Base-by-base conservation (phyloP, 148 eudicot genomes). In the Arbutus unedo region DNA sequence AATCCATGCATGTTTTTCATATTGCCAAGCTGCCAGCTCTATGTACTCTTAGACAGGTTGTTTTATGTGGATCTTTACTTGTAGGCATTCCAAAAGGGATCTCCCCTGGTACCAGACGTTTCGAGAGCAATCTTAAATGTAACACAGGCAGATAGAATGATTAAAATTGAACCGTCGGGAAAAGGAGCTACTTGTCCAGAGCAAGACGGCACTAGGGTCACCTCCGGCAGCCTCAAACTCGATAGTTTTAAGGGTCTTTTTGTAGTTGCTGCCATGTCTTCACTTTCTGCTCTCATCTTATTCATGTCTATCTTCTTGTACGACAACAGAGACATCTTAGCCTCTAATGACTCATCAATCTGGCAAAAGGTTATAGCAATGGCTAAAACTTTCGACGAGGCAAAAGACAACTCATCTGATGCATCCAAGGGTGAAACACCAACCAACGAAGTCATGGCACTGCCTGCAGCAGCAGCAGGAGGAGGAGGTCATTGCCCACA, bases 191-290 rank as follows among this genome's bases (percentile, higher is more conserved):
- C 81, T 43, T 84, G 86, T 79, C 59, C 85, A 25, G 85, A 91
- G 59, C 79, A 74, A 56, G 41, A 71, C 78, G 41, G 18, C 45
- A 2, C 76, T 2, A 62, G 31, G 55, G 59, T 74, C 18, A 54
- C 87, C 50, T 85, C 91, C 5, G 50, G 74, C 21, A 86, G 92
- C 54, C 90, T 91, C 7, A 81, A 76, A 18, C 80, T 90, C 3
- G 85, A 83, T 9, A 90, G 89, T 85, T 92, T 92, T 75, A 84
- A 83, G 90, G 93, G 91, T 5, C 84, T 92, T 2, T 90, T 92
- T 76, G 74, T 90, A 53, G 85, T 92, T 13, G 88, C 85, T 2
- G 91, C 87, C 60, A n/a, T 81, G 48, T 87, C 86, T 16, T 79
- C 88, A 5, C 14, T 79, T n/a, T 75, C n/a, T 15, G 87, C 89